Evolutionary conservation across 2,329 filamentous ascomycete genomes (phyloP).

Genomic region (Ophiocordyceps camponoti-floridani): DNA sequence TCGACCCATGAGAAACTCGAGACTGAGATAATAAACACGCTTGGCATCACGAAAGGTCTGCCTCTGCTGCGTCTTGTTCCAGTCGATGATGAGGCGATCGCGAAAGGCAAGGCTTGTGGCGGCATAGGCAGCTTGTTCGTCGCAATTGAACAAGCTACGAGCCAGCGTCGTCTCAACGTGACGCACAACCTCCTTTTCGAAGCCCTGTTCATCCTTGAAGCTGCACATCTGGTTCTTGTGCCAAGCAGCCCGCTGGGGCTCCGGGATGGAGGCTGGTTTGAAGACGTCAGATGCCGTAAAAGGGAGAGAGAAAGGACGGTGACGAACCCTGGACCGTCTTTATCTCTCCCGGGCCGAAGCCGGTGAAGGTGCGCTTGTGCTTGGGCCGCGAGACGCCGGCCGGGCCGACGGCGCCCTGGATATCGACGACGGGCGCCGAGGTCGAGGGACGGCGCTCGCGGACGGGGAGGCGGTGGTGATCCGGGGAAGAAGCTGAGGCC

Average conservation of each 20-base stretch:
- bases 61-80: conserved; percentile 95
- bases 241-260: conserved; percentile 72
- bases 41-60: conserved; percentile 86
- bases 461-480: conserved; percentile 22
- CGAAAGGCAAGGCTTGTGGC: conserved; percentile 84
- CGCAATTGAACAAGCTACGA: conserved; percentile 94
- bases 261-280: conserved; percentile 54
- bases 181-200: conserved; percentile 71
- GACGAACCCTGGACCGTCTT: conserved; percentile 71
- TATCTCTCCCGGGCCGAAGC: conserved; percentile 80
- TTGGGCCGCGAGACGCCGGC: conserved; percentile 76
- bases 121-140: conserved; percentile 82
- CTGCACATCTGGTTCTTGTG: conserved; percentile 42
- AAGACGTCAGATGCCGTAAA: background rate
- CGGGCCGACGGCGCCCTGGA: conserved; percentile 72
- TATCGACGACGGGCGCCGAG: conserved; percentile 68
- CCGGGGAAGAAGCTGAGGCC: background rate
- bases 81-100: conserved; percentile 82
- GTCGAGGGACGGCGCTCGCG: conserved; percentile 69
- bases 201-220: conserved; percentile 67
- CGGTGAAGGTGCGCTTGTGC: conserved; percentile 93
- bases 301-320: background rate
- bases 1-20: conserved; percentile 95
- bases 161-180: conserved; percentile 95
- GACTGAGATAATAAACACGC: conserved; percentile 88